Evolutionary conservation across 768 basidiomycete species (phyloP).

Genomic region (Lyophyllum semitale): DNA sequence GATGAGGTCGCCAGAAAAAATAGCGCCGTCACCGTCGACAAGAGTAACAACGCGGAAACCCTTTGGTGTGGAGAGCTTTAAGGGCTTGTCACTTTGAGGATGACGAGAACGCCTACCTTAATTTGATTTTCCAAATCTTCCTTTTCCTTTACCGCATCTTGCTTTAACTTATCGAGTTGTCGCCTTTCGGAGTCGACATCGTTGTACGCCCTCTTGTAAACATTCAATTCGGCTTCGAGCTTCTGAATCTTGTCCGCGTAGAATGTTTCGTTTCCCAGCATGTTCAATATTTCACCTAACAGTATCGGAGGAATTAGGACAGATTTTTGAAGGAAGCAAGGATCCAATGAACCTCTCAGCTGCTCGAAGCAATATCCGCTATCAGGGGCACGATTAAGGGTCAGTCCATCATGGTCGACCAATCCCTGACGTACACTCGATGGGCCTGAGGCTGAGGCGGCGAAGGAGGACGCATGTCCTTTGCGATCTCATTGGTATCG

Average conservation of each 20-base stretch:
- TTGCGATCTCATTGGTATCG: constrained; percentile 15
- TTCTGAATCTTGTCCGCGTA: constrained; percentile 32
- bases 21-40: constrained; percentile 67
- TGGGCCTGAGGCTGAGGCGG: constrained; percentile 14
- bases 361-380: constrained; percentile 36
- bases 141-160: constrained; percentile 38
- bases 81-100: background rate
- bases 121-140: constrained; percentile 41
- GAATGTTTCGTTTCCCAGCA: constrained; percentile 33
- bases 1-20: constrained; percentile 58
- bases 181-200: constrained; percentile 36
- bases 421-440: constrained; percentile 16
- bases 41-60: constrained; percentile 51
- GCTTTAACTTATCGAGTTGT: constrained; percentile 32
- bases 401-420: background rate
- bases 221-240: constrained; percentile 41
- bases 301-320: background rate
- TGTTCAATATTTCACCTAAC: constrained; percentile 39
- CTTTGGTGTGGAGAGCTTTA: constrained; percentile 23
- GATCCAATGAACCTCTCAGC: constrained; percentile 31
- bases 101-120: constrained; percentile 28
- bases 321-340: background rate
- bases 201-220: constrained; percentile 44
- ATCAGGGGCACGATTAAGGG: background rate
- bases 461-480: constrained; percentile 3